A percentile compares a stretch with the other conserved stretches of the same genome.
These are phyloP conservation scores for Rhipidocladum racemiflorum DNA, from an alignment of 176 grass and related monocot species.

Conservation along the genomic window DNA sequence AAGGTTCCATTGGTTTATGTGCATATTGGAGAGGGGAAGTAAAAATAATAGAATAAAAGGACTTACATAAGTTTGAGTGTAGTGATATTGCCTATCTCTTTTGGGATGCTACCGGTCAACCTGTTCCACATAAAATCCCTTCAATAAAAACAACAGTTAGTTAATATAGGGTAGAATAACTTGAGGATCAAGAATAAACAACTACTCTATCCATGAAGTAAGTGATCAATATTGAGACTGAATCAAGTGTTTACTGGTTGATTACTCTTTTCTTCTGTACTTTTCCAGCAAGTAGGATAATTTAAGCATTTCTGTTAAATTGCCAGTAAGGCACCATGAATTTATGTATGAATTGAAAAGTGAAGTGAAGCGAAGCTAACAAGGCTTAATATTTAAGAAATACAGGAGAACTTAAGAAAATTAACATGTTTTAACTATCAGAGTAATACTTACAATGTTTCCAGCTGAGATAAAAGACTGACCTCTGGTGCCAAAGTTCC, in stretches of 20 bases:
- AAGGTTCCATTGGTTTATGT: constrained; percentile 1
- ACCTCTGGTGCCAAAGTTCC: constrained; percentile 79
- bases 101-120: constrained; percentile 80
- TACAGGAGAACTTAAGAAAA: background rate
- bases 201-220: constrained; percentile 3
- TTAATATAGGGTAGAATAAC: constrained; percentile 13
- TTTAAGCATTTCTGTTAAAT: background rate
- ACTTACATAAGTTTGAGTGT: constrained; percentile 85
- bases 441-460: constrained; percentile 78
- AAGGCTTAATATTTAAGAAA: constrained; percentile 4
- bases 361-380: constrained; percentile 15
- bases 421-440: constrained; percentile 3
- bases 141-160: constrained; percentile 37
- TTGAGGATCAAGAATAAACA: background rate
- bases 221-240: background rate
- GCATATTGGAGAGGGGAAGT: constrained; percentile 13
- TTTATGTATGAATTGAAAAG: background rate
- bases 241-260: background rate
- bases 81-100: constrained; percentile 81
- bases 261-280: background rate
- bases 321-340: background rate
- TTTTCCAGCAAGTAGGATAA: background rate
- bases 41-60: constrained; percentile 1
- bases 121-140: constrained; percentile 99
- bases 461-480: constrained; percentile 62